Percentiles rank a stretch among this genome's conserved stretches.
Conservation (phyloP, 768 basidiomycete species). For the Boletus rex-veris region DNA sequence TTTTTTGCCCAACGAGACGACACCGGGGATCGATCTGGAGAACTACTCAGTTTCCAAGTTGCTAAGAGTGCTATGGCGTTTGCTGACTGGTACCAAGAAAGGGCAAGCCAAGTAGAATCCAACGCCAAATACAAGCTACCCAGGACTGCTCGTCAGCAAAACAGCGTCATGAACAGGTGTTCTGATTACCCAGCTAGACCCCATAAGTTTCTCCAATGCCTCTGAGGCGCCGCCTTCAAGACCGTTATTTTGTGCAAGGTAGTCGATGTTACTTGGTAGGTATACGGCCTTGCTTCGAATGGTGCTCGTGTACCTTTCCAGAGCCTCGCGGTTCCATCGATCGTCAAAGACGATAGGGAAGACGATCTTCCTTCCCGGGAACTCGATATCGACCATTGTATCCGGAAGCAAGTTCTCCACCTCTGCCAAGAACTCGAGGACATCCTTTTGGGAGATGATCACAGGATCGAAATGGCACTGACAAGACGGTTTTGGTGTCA, state of each 20-base stretch:
- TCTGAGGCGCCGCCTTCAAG: conserved; percentile 42
- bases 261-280: conserved; percentile 65
- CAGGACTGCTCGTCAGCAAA: conserved; percentile 11
- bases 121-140: conserved; percentile 56
- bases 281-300: conserved; percentile 58
- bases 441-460: conserved; percentile 38
- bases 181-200: conserved; percentile 46
- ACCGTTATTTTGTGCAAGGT: conserved; percentile 62
- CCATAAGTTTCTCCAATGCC: conserved; percentile 43
- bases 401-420: conserved; percentile 39
- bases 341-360: conserved; percentile 66
- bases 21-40: conserved; percentile 53
- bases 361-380: conserved; percentile 51
- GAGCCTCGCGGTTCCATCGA: conserved; percentile 51
- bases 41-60: not conserved
- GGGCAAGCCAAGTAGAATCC: conserved; percentile 66
- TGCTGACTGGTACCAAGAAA: conserved; percentile 52
- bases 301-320: conserved; percentile 54
- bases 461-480: conserved; percentile 51
- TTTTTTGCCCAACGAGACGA: conserved; percentile 64
- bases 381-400: conserved; percentile 38
- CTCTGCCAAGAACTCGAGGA: conserved; percentile 41
- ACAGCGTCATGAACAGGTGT: not conserved
- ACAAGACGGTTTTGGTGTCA: not conserved
- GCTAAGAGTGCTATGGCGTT: conserved; percentile 5